Evolutionary conservation across 495 filamentous ascomycete genomes (phyloP).

Genomic region (Thozetella sp.): DNA sequence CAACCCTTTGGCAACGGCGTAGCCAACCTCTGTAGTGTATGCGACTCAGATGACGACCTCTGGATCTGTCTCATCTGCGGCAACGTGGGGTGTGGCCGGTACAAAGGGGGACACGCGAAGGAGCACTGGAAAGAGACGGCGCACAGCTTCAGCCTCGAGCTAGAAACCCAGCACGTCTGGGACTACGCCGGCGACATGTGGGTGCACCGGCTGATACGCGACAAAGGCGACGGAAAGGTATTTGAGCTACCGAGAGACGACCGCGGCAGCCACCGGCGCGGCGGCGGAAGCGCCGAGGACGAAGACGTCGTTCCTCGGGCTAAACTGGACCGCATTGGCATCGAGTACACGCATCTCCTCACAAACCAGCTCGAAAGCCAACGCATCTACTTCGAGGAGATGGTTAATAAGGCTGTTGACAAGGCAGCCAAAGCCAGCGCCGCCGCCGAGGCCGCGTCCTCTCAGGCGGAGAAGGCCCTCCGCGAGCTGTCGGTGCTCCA

Average conservation of each 20-base stretch:
- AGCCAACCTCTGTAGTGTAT: conserved; percentile 66
- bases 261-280: conserved; percentile 8
- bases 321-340: conserved; percentile 89
- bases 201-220: conserved; percentile 92
- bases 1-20: conserved; percentile 51
- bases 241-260: conserved; percentile 70
- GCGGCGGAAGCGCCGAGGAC: conserved; percentile 19
- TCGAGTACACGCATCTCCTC: conserved; percentile 92
- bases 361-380: conserved; percentile 91
- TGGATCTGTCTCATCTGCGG: conserved; percentile 97
- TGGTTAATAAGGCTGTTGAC: conserved; percentile 87
- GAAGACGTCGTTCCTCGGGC: conserved; percentile 81
- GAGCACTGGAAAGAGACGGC: conserved; percentile 87
- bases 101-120: conserved; percentile 92
- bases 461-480: conserved; percentile 52
- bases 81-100: conserved; percentile 89
- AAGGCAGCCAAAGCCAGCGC: conserved; percentile 78
- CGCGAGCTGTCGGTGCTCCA: conserved; percentile 52
- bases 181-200: conserved; percentile 95
- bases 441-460: conserved; percentile 62
- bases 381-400: conserved; percentile 90
- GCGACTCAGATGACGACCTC: conserved; percentile 76
- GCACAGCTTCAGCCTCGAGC: conserved; percentile 91
- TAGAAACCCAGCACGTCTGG: conserved; percentile 93
- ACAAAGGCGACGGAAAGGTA: conserved; percentile 87